Percentiles rank a stretch among this genome's conserved stretches.
Evolutionary conservation across 768 basidiomycete species (phyloP).

Genomic region (Suillus alpinus): DNA sequence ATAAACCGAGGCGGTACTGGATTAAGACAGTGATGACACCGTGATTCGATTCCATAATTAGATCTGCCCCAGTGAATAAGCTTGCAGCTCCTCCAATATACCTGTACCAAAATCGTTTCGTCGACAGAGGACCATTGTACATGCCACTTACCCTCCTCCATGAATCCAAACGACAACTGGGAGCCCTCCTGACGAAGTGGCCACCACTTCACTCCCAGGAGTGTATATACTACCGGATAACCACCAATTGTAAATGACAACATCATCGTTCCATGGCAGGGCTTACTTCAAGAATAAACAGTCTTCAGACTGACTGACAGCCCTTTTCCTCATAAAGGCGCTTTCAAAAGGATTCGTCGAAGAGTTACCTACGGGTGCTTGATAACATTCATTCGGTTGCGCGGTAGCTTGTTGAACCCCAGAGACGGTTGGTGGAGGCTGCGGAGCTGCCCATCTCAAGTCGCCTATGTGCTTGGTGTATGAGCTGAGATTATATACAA

Average conservation of each 20-base stretch:
- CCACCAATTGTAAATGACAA: neutral
- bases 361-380: slow-evolving; percentile 25
- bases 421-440: slow-evolving; percentile 15
- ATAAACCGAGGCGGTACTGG: slow-evolving; percentile 34
- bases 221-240: slow-evolving; percentile 24
- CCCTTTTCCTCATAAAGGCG: slow-evolving; percentile 9
- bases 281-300: slow-evolving; percentile 31
- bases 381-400: slow-evolving; percentile 31
- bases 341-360: slow-evolving; percentile 23
- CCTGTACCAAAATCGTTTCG: slow-evolving; percentile 10
- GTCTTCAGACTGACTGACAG: slow-evolving; percentile 21
- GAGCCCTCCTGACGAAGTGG: slow-evolving; percentile 9
- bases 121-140: neutral
- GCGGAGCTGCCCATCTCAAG: slow-evolving; percentile 28
- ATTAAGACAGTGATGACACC: slow-evolving; percentile 27
- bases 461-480: slow-evolving; percentile 10
- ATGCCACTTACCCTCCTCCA: slow-evolving; percentile 27
- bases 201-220: slow-evolving; percentile 16
- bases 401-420: slow-evolving; percentile 25
- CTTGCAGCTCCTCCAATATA: slow-evolving; percentile 20
- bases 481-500: neutral
- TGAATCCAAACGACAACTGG: slow-evolving; percentile 38
- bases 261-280: neutral
- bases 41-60: slow-evolving; percentile 24
- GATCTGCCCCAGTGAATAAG: slow-evolving; percentile 18